phyloP scores from a whole-genome alignment of 805 yeast genomes.

The Metschnikowia hibisci region DNA sequence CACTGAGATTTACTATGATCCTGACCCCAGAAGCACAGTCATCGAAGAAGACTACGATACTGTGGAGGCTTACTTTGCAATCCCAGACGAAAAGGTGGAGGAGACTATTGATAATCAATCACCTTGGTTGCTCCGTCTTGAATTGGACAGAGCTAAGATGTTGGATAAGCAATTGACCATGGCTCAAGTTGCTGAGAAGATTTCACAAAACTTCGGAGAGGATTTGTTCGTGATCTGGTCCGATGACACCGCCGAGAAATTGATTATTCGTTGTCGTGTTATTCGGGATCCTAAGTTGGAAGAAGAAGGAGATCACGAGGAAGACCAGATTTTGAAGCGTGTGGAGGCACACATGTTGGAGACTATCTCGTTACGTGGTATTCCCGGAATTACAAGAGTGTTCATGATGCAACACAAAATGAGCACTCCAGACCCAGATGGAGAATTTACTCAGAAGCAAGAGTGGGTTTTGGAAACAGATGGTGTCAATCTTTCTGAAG shows the following conservation, averaged over 20 bases:
- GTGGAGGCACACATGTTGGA: slow-evolving; percentile 96
- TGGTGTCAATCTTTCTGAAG: slow-evolving; percentile 94
- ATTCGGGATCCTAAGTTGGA: slow-evolving; percentile 95
- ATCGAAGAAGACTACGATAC: slow-evolving; percentile 96
- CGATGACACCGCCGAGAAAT: slow-evolving; percentile 96
- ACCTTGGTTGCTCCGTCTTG: slow-evolving; percentile 96
- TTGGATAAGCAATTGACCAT: slow-evolving; percentile 95
- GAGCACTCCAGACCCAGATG: slow-evolving; percentile 68
- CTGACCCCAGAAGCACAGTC: slow-evolving; percentile 96
- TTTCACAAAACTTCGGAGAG: slow-evolving; percentile 86
- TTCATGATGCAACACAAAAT: slow-evolving; percentile 85
- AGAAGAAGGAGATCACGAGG: slow-evolving; percentile 93
- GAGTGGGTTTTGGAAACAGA: slow-evolving; percentile 99
- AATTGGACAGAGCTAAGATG: slow-evolving; percentile 98
- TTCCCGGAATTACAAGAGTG: slow-evolving; percentile 86
- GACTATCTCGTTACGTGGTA: slow-evolving; percentile 92
- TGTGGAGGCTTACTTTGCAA: slow-evolving; percentile 93
- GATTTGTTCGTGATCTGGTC: slow-evolving; percentile 98
- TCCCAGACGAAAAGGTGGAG: slow-evolving; percentile 97
- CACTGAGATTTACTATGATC: slow-evolving; percentile 95
- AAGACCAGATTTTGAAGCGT: slow-evolving; percentile 92
- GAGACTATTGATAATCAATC: slow-evolving; percentile 91
- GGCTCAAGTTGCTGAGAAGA: slow-evolving; percentile 97
- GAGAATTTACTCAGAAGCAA: slow-evolving; percentile 83
- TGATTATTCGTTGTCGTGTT: slow-evolving; percentile 96